These are phyloP conservation scores for Podila horticola DNA, from an alignment of 192 early-diverging fungal species.

Conservation along the genomic window DNA sequence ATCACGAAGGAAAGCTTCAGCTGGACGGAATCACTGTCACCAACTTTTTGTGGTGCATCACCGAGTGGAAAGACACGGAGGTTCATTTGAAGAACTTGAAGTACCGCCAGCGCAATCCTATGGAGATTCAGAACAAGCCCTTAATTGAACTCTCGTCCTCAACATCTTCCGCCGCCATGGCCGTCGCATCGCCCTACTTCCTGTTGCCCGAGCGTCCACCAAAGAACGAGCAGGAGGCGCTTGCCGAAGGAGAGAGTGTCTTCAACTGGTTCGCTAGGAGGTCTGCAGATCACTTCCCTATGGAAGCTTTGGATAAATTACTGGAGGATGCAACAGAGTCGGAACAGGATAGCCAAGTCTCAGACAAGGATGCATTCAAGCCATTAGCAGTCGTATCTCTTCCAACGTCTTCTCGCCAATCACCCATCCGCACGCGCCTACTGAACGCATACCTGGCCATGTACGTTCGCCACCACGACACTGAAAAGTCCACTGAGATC, in stretches of 20 bases:
- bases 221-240: slow-evolving; percentile 30
- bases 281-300: slow-evolving; percentile 53
- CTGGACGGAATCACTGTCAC: slow-evolving; percentile 70
- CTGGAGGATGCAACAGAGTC: not conserved
- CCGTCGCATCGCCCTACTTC: slow-evolving; percentile 23
- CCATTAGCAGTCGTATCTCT: slow-evolving; percentile 3
- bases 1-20: slow-evolving; percentile 54
- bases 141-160: not conserved
- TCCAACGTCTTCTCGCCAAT: slow-evolving; percentile 46
- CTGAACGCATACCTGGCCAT: slow-evolving; percentile 71
- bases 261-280: slow-evolving; percentile 52
- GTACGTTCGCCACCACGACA: slow-evolving; percentile 63
- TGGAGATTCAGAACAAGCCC: slow-evolving; percentile 5
- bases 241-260: slow-evolving; percentile 42
- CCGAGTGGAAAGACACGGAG: slow-evolving; percentile 58
- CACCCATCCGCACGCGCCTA: slow-evolving; percentile 59
- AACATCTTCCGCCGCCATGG: slow-evolving; percentile 19
- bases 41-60: slow-evolving; percentile 78
- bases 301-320: slow-evolving; percentile 22
- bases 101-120: not conserved
- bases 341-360: not conserved
- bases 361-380: not conserved
- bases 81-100: slow-evolving; percentile 28
- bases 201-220: slow-evolving; percentile 10
- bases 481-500: slow-evolving; percentile 54